Evolutionary conservation across 768 basidiomycete species (phyloP), one percentile per base, ranked within the genome.

Genomic region (Collybiopsis confluens): DNA sequence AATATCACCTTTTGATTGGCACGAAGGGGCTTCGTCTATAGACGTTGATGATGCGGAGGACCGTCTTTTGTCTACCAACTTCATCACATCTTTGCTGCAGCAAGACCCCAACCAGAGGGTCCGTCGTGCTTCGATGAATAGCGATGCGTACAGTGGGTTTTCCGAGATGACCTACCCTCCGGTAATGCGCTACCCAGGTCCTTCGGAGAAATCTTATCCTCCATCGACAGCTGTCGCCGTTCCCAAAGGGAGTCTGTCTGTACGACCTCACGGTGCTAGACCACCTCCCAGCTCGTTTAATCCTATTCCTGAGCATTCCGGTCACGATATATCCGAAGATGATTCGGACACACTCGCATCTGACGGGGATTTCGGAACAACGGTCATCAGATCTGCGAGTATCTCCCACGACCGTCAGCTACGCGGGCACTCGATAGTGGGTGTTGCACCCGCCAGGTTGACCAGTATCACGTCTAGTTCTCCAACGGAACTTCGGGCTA

Each of bases 91-190:
- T 6, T 67, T 84, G 15, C 71, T 85, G 13, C 74, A 71, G 58
- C 75, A 81, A 57, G 73, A 41, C 40, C 20, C 33, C 4, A 35
- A 28, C 33, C 26, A 50, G 13, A 8, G n/a, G 28, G 33, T 26
- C 28, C 55, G 54, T 23, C 54, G 54, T 36, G 21, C 40, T 28
- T 55, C 59, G 26, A 35, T 58, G n/a, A 51, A 36, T 26, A 76
- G 75, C 58, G 72, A 73, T 59, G 73, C 74, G n/a, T 55, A 75
- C 48, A 79, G 78, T 61, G 73, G 74, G 24, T 71, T 77, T 54
- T 81, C 80, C 2, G 80, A 82, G 62, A 74, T 79, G 71, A 79
- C 79, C 2, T 81, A 82, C 57, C 79, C 78, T 11, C 79, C 79
- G 2, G 58, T 68, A 30, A 51, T 64, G 57, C 59, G 63, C 54